Percentiles rank a stretch among this genome's conserved stretches.
These are phyloP conservation scores for Yamadazyma diddensiae DNA, from an alignment of 1,139 yeast species.

Conservation along the genomic window DNA sequence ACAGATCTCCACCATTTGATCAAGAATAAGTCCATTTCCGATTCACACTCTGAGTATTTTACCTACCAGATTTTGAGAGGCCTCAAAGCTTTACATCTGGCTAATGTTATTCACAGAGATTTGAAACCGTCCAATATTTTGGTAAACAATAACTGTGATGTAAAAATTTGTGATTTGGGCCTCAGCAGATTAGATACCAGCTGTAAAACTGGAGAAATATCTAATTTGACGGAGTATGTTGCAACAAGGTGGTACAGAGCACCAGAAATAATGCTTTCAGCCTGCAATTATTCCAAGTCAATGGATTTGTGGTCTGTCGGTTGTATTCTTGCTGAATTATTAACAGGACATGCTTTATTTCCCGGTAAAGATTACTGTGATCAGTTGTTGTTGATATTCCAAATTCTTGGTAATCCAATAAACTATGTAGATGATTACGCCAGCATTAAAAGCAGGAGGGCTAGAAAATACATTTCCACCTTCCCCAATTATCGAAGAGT, in stretches of 20 bases:
- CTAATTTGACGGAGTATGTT: constrained; percentile 60
- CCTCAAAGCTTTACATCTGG: constrained; percentile 60
- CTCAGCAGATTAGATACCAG: constrained; percentile 37
- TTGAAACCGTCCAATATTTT: constrained; percentile 39
- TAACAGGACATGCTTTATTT: constrained; percentile 63
- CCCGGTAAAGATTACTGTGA: constrained; percentile 77
- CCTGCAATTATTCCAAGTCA: constrained; percentile 66
- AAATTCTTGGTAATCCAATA: constrained; percentile 61
- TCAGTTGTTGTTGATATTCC: constrained; percentile 60
- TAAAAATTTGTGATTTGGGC: constrained; percentile 57
- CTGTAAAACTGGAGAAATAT: constrained; percentile 15
- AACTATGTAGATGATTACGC: constrained; percentile 49
- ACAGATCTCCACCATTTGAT: constrained; percentile 64
- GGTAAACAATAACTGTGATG: constrained; percentile 33
- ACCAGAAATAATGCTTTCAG: constrained; percentile 73
- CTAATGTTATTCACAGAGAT: constrained; percentile 43
- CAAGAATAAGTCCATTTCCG: constrained; percentile 46
- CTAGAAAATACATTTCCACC: constrained; percentile 57
- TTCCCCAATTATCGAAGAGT: constrained; percentile 33
- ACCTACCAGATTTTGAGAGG: constrained; percentile 64
- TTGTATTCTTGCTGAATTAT: constrained; percentile 67
- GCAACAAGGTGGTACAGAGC: constrained; percentile 83
- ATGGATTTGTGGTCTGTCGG: constrained; percentile 82
- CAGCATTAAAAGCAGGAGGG: constrained; percentile 57
- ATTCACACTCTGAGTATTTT: constrained; percentile 69